Evolutionary conservation across 371 early-diverging fungal species (phyloP).

Genomic region (Mucor ambiguus): DNA sequence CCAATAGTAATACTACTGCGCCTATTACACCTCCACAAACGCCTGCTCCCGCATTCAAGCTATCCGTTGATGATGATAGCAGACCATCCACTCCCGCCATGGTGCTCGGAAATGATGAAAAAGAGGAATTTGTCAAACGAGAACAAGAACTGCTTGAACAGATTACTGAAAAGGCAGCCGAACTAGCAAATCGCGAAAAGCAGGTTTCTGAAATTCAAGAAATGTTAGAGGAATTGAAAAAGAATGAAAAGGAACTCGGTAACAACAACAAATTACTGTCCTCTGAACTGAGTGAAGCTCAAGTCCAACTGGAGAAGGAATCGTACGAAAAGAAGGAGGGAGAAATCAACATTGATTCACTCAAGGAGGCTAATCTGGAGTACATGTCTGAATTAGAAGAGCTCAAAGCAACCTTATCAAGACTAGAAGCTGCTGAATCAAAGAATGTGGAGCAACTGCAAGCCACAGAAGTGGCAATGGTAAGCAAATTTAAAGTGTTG

Average conservation of each 20-base stretch:
- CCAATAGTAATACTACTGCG: neutral
- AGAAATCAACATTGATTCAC: slow-evolving; percentile 77
- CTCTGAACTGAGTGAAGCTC: slow-evolving; percentile 68
- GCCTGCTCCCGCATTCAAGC: slow-evolving; percentile 57
- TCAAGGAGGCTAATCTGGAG: slow-evolving; percentile 82
- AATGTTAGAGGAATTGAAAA: slow-evolving; percentile 64
- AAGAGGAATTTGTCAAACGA: slow-evolving; percentile 90
- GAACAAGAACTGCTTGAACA: slow-evolving; percentile 94
- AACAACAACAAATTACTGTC: slow-evolving; percentile 69
- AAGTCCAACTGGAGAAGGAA: slow-evolving; percentile 83
- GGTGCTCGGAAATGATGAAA: slow-evolving; percentile 82
- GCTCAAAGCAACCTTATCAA: slow-evolving; percentile 63
- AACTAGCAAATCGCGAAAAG: slow-evolving; percentile 58
- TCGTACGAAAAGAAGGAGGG: slow-evolving; percentile 86
- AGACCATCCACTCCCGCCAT: slow-evolving; percentile 82
- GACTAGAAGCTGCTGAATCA: slow-evolving; percentile 40
- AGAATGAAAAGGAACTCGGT: slow-evolving; percentile 49
- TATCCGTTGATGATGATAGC: slow-evolving; percentile 42
- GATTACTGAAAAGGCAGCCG: slow-evolving; percentile 82
- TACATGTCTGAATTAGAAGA: slow-evolving; percentile 68
- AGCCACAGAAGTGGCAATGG: slow-evolving; percentile 11
- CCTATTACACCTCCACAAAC: slow-evolving; percentile 42
- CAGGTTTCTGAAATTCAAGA: slow-evolving; percentile 60
- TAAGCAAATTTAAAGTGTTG: neutral
- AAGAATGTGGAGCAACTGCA: slow-evolving; percentile 14